Percentiles rank a stretch among this genome's conserved stretches.
These are phyloP conservation scores for Cryptococcus sp. DNA, from an alignment of 1,284 basidiomycete genomes.

Conservation along the genomic window DNA sequence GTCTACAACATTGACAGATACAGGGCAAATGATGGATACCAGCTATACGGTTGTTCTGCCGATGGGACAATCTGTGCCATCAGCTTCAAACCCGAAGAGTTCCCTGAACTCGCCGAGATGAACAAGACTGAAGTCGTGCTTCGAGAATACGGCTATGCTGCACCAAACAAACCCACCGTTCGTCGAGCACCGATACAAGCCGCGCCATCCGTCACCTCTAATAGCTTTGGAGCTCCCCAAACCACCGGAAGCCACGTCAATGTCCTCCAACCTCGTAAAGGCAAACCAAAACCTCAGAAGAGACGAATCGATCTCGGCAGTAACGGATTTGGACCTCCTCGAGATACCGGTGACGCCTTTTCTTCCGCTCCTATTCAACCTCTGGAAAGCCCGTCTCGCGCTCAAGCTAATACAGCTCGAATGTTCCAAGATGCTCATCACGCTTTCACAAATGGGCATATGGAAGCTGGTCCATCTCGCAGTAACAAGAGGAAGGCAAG, in stretches of 20 bases:
- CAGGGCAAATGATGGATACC: conserved; percentile 86
- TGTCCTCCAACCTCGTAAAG: conserved; percentile 24
- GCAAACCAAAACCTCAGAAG: not conserved
- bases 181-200: not conserved
- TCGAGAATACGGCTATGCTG: conserved; percentile 66
- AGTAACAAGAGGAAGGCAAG: conserved; percentile 31
- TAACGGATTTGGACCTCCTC: conserved; percentile 2
- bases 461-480: conserved; percentile 8
- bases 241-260: conserved; percentile 15
- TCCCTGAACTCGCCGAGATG: conserved; percentile 74
- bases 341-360: conserved; percentile 21
- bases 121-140: conserved; percentile 71
- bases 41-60: conserved; percentile 89
- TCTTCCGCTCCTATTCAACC: conserved; percentile 31
- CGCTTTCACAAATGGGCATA: conserved; percentile 18
- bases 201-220: not conserved
- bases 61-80: conserved; percentile 91
- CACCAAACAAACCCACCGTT: conserved; percentile 6
- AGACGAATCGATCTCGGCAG: not conserved
- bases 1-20: conserved; percentile 1
- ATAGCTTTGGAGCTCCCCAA: conserved; percentile 9
- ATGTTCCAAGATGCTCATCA: conserved; percentile 32
- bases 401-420: conserved; percentile 23
- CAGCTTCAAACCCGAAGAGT: conserved; percentile 70
- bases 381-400: conserved; percentile 19